These are phyloP conservation scores for Trichoderma lentiforme DNA, from an alignment of 2,329 filamentous ascomycete genomes.

Conservation along the genomic window DNA sequence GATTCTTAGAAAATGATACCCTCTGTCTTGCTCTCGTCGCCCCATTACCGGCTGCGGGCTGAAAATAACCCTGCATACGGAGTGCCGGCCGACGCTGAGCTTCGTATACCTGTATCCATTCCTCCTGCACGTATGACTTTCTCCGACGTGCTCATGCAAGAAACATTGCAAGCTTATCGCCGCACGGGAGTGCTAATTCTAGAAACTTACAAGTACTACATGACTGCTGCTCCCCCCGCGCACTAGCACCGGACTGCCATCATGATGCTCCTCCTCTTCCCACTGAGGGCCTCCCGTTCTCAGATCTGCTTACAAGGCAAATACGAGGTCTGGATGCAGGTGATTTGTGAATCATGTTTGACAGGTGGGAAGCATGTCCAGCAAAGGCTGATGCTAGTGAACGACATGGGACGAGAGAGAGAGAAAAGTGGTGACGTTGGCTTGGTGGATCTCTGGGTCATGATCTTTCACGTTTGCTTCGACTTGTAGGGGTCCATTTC, in stretches of 20 bases:
- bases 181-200: neutral
- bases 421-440: neutral
- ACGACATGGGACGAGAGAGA: neutral
- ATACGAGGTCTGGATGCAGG: constrained; percentile 1
- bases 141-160: neutral
- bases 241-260: neutral
- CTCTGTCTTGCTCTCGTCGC: neutral
- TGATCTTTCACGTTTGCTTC: neutral
- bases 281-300: neutral
- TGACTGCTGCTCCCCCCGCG: neutral
- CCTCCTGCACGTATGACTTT: neutral
- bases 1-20: neutral
- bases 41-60: neutral
- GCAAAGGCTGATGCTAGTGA: neutral
- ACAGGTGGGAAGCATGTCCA: neutral
- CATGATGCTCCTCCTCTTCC: neutral
- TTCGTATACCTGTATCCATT: neutral
- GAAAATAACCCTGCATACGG: neutral
- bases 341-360: neutral
- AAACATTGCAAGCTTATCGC: constrained; percentile 1
- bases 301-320: neutral
- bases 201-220: neutral
- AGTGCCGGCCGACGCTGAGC: neutral
- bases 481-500: neutral
- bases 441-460: neutral